Evolutionary conservation across 345 rosid genomes (phyloP).

Genomic region (Nasturtium officinale): DNA sequence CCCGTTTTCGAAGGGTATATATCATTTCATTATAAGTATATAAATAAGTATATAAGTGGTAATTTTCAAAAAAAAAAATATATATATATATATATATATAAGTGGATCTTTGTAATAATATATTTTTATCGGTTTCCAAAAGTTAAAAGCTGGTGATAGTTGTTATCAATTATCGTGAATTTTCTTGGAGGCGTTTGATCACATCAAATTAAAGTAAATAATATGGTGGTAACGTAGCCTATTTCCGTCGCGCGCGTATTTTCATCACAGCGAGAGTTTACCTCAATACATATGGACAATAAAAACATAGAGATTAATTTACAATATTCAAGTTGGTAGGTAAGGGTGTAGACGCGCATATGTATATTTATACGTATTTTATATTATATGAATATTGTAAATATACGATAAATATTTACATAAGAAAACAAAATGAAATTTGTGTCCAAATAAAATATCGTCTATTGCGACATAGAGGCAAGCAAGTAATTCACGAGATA

Average conservation of each 20-base stretch:
- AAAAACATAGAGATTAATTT: neutral
- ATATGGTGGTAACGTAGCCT: neutral
- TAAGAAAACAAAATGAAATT: conserved; percentile 31
- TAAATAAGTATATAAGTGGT: too few species aligned
- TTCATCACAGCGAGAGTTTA: conserved; percentile 16
- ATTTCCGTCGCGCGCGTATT: conserved; percentile 17
- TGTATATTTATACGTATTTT: conserved; percentile 15
- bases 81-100: too few species aligned
- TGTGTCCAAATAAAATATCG: conserved; percentile 34
- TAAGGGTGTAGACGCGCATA: conserved; percentile 18
- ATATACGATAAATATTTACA: conserved; percentile 20
- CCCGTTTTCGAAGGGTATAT: conserved; percentile 2
- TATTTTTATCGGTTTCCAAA: conserved; percentile 29
- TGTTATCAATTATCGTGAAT: conserved; percentile 33
- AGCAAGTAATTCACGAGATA: conserved; percentile 49
- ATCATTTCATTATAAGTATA: conserved; percentile 22
- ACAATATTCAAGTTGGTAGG: conserved; percentile 30
- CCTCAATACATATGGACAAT: neutral
- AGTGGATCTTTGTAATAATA: conserved; percentile 27
- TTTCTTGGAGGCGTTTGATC: conserved; percentile 27
- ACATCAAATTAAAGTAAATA: neutral
- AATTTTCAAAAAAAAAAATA: too few species aligned
- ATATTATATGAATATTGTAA: neutral
- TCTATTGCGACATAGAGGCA: conserved; percentile 45
- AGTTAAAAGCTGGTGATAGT: conserved; percentile 39